Conservation (phyloP, 176 grass and related monocot genomes). For the Tillandsia leiboldiana region DNA sequence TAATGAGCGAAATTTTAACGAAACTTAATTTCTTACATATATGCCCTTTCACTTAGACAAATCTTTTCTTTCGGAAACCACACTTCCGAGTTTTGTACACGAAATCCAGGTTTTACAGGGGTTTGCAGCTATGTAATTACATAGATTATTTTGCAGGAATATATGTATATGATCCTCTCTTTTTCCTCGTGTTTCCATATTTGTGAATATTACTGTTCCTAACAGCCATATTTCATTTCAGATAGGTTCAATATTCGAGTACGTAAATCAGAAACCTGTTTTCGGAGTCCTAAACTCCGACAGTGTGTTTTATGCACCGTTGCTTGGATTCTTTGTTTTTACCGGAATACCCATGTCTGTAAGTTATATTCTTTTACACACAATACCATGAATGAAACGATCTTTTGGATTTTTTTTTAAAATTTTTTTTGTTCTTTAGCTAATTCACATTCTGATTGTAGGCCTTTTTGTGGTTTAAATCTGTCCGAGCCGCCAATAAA, state of each 20-base stretch:
- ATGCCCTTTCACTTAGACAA: too few relatives aligned
- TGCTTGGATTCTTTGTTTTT: slow-evolving; percentile 93
- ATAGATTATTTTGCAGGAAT: too few relatives aligned
- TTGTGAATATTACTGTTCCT: slow-evolving; percentile 7
- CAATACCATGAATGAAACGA: background rate
- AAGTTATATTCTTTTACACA: slow-evolving; percentile 14
- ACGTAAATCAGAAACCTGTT: slow-evolving; percentile 62
- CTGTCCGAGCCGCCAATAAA: slow-evolving; percentile 72
- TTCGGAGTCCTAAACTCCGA: slow-evolving; percentile 72
- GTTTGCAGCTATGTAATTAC: too few relatives aligned
- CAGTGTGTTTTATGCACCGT: slow-evolving; percentile 66
- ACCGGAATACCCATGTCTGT: slow-evolving; percentile 88
- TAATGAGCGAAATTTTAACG: too few relatives aligned
- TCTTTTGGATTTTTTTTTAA: background rate
- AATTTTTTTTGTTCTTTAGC: background rate
- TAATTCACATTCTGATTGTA: slow-evolving; percentile 19
- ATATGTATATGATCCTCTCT: too few relatives aligned
- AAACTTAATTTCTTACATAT: too few relatives aligned
- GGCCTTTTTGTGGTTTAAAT: slow-evolving; percentile 83
- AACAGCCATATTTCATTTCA: slow-evolving; percentile 14
- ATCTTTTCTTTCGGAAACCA: too few relatives aligned
- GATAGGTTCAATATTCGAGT: slow-evolving; percentile 95
- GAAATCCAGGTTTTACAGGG: background rate
- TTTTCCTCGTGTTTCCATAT: background rate
- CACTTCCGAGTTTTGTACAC: too few relatives aligned